phyloP scores from a whole-genome alignment of 768 basidiomycete genomes.

The Auriscalpium microsporum region DNA sequence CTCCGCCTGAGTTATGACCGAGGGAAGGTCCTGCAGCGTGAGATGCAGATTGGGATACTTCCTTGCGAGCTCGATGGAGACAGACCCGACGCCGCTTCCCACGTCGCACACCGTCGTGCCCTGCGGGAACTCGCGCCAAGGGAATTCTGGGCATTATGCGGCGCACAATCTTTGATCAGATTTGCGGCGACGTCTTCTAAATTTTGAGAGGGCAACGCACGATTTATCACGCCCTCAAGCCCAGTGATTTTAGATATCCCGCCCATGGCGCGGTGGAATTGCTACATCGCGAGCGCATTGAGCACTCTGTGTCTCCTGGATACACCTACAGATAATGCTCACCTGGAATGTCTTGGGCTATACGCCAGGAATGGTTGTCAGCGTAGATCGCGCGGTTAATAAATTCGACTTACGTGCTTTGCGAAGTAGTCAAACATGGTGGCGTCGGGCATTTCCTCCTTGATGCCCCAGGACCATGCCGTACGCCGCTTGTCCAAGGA shows the following conservation, averaged over 20 bases:
- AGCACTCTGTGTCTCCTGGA: too few relatives aligned
- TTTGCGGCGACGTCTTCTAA: neutral
- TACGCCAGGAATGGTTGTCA: neutral
- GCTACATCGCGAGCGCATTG: neutral
- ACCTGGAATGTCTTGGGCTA: neutral
- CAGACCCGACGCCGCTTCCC: slow-evolving; percentile 22
- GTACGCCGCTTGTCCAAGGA: slow-evolving; percentile 19
- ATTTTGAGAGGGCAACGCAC: neutral
- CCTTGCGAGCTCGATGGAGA: slow-evolving; percentile 22
- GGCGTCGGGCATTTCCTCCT: neutral
- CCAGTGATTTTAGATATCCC: neutral
- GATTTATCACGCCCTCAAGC: neutral
- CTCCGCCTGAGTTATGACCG: slow-evolving; percentile 17
- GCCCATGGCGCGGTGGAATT: neutral
- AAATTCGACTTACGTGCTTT: neutral
- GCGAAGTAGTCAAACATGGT: neutral
- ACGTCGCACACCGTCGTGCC: slow-evolving; percentile 22
- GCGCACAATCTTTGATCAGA: neutral
- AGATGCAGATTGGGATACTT: slow-evolving; percentile 22
- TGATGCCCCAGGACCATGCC: slow-evolving; percentile 2
- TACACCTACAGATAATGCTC: too few relatives aligned
- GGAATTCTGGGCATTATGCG: slow-evolving; percentile 13
- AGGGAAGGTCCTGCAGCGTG: slow-evolving; percentile 22
- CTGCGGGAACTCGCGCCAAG: slow-evolving; percentile 15
- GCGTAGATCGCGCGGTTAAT: neutral